A percentile compares a stretch with the other conserved stretches of the same genome.
phyloP scores from a whole-genome alignment of 108 stramenopile species.

The Nitzschia inconspicua region DNA sequence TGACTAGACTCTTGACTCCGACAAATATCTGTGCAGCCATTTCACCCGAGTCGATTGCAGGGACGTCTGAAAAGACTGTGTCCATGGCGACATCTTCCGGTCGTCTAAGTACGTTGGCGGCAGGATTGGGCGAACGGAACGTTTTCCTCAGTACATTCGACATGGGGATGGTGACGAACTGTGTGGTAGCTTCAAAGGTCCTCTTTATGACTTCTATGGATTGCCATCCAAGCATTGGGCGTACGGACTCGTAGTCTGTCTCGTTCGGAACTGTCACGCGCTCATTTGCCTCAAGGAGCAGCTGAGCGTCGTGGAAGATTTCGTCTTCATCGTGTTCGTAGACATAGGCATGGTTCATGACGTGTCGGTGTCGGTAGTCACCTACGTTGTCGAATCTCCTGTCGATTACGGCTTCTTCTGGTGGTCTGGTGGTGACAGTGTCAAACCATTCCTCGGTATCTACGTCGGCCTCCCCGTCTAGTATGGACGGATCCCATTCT shows the following conservation, averaged over 20 bases:
- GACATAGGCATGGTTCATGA: no score
- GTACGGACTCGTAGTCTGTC: slow-evolving; percentile 1
- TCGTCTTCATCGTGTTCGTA: no score
- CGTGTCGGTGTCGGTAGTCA: no score
- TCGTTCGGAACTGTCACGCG: no score
- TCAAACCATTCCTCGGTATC: no score
- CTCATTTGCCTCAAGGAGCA: no score
- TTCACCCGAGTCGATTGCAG: slow-evolving; percentile 17
- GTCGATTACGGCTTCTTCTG: no score
- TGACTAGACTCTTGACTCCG: background rate
- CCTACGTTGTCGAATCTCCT: no score
- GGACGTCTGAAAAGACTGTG: slow-evolving; percentile 19
- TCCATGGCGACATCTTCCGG: slow-evolving; percentile 25
- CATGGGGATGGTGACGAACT: slow-evolving; percentile 8
- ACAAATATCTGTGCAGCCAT: slow-evolving; percentile 1
- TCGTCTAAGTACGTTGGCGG: slow-evolving; percentile 18
- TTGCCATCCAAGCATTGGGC: slow-evolving; percentile 9
- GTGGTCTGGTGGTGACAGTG: no score
- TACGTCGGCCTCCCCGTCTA: slow-evolving; percentile 9
- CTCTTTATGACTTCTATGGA: slow-evolving; percentile 6
- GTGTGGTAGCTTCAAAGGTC: slow-evolving; percentile 26
- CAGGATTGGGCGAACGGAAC: slow-evolving; percentile 11
- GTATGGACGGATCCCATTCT: slow-evolving; percentile 26
- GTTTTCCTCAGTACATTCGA: background rate
- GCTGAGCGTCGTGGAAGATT: no score